Evolutionary conservation across 306 rosid species (phyloP).

Genomic region (Delonix regia): DNA sequence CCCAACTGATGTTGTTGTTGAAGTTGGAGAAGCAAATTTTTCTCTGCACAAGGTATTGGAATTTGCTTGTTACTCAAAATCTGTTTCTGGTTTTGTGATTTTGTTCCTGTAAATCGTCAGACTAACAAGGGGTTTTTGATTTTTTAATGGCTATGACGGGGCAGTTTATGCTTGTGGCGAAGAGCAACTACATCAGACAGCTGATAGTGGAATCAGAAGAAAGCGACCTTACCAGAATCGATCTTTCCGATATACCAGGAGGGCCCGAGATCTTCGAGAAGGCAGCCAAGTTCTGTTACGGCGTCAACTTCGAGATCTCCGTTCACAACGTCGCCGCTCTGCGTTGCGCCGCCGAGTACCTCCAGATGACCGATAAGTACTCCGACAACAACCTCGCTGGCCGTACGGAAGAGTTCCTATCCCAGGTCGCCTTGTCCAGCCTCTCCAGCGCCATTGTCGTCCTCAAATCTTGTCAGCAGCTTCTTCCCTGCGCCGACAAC

Average conservation of each 20-base stretch:
- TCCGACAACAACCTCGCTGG: slow-evolving; percentile 67
- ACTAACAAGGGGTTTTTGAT: background rate
- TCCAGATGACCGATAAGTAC: slow-evolving; percentile 76
- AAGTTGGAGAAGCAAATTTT: slow-evolving; percentile 70
- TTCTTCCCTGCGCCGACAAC: slow-evolving; percentile 60
- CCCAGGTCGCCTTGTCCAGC: slow-evolving; percentile 67
- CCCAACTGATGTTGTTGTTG: slow-evolving; percentile 71
- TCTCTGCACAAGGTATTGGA: slow-evolving; percentile 82
- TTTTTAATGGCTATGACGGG: background rate
- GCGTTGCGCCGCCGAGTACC: slow-evolving; percentile 80
- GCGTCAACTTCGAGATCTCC: slow-evolving; percentile 88
- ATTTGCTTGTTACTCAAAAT: background rate
- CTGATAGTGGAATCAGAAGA: slow-evolving; percentile 65
- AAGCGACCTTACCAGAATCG: slow-evolving; percentile 62
- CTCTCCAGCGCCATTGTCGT: slow-evolving; percentile 65
- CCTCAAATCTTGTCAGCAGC: slow-evolving; percentile 63
- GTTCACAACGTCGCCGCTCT: slow-evolving; percentile 75
- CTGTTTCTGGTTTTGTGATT: background rate
- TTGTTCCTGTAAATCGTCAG: background rate
- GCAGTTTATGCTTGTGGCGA: slow-evolving; percentile 89
- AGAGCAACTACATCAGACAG: slow-evolving; percentile 82
- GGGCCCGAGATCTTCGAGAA: slow-evolving; percentile 85
- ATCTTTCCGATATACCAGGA: slow-evolving; percentile 77
- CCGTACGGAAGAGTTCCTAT: slow-evolving; percentile 74
- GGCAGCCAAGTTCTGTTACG: slow-evolving; percentile 91